Conservation (phyloP, 257 asterid genomes). For the Forsythia viridissima region DNA sequence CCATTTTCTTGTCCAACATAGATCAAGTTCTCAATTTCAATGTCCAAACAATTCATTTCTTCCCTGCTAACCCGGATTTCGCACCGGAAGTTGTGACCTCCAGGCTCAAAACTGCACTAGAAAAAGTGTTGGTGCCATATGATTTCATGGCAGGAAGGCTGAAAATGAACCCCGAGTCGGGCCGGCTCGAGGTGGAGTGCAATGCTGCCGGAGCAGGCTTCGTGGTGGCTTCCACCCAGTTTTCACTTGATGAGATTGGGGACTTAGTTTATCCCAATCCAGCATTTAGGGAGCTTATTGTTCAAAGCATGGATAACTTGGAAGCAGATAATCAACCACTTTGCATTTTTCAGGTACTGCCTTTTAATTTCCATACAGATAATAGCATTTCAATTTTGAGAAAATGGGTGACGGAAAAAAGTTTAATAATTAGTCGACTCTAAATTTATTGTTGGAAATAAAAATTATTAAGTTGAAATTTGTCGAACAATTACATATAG, state of each 20-base stretch:
- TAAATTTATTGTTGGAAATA: too few relatives aligned
- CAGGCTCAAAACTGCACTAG: constrained; percentile 48
- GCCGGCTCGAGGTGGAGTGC: constrained; percentile 68
- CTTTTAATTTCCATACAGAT: background rate
- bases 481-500: too few relatives aligned
- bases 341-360: constrained; percentile 69
- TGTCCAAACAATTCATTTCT: constrained; percentile 81
- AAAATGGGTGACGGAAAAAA: too few relatives aligned
- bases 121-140: constrained; percentile 48
- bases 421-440: too few relatives aligned
- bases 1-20: constrained; percentile 57
- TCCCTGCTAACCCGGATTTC: constrained; percentile 49
- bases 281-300: constrained; percentile 67
- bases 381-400: background rate
- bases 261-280: constrained; percentile 82
- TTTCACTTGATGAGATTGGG: constrained; percentile 55
- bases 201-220: constrained; percentile 55
- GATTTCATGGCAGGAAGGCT: constrained; percentile 72
- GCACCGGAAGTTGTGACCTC: constrained; percentile 44
- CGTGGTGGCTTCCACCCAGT: constrained; percentile 59
- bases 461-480: too few relatives aligned
- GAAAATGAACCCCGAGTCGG: constrained; percentile 38
- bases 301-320: constrained; percentile 41
- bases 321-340: constrained; percentile 62
- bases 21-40: constrained; percentile 74